Conservation (phyloP, 129 eudicot genomes). For the Calendula officinalis region DNA sequence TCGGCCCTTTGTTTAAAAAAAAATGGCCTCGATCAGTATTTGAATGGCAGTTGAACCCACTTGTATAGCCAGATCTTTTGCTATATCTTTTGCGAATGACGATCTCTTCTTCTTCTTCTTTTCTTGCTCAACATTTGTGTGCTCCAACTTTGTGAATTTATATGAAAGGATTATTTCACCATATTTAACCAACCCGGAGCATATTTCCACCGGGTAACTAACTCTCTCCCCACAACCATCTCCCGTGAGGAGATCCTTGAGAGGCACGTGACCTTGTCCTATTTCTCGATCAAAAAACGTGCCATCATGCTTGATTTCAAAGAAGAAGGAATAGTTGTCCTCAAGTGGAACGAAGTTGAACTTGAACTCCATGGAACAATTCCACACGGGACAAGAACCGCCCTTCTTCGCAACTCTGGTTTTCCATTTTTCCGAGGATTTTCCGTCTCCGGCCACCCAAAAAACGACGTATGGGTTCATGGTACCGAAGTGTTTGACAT, state of each 20-base stretch:
- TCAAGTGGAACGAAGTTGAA: neutral
- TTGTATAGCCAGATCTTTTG: too few relatives aligned
- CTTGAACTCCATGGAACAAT: constrained; percentile 4
- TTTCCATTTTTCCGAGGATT: neutral
- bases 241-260: constrained; percentile 13
- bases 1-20: too few relatives aligned
- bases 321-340: neutral
- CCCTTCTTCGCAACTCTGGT: neutral
- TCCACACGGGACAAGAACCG: constrained; percentile 8
- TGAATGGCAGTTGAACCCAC: too few relatives aligned
- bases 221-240: constrained; percentile 8
- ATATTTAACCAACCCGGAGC: neutral
- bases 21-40: too few relatives aligned
- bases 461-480: constrained; percentile 17
- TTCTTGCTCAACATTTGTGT: too few relatives aligned
- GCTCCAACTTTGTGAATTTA: neutral
- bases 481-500: constrained; percentile 5
- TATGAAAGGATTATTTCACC: constrained; percentile 15
- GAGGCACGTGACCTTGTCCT: constrained; percentile 10
- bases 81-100: too few relatives aligned
- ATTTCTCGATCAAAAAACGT: neutral
- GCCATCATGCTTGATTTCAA: constrained; percentile 13
- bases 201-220: constrained; percentile 13
- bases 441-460: neutral
- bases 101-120: too few relatives aligned